A percentile compares a stretch with the other conserved stretches of the same genome.
phyloP scores from a whole-genome alignment of 1,284 basidiomycete genomes.

The Leccinum griseonigrum region DNA sequence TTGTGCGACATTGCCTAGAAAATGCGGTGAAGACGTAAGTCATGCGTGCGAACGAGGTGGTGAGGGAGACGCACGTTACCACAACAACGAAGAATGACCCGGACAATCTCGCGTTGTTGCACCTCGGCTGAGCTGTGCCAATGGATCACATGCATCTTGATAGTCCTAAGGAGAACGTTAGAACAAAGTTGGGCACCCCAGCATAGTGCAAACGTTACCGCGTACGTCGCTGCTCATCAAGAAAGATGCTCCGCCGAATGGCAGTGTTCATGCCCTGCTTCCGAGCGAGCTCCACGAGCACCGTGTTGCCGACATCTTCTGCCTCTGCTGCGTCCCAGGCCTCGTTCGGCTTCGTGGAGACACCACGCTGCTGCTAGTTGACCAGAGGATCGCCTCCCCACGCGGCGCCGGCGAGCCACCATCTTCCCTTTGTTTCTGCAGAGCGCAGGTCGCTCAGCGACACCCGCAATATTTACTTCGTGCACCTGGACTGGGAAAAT shows the following conservation, averaged over 20 bases:
- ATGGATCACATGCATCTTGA: conserved; percentile 85
- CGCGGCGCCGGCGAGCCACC: conserved; percentile 98
- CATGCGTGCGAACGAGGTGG: conserved; percentile 2
- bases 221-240: conserved; percentile 91
- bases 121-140: conserved; percentile 82
- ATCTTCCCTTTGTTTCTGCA: conserved; percentile 88
- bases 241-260: conserved; percentile 85
- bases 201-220: conserved; percentile 4
- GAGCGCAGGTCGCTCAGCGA: conserved; percentile 83
- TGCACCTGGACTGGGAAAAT: conserved; percentile 63
- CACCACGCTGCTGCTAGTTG: conserved; percentile 49
- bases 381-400: conserved; percentile 92
- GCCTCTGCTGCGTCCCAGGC: conserved; percentile 9
- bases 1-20: conserved; percentile 88
- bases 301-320: conserved; percentile 41
- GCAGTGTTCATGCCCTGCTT: conserved; percentile 99
- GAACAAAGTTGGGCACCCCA: background rate
- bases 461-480: conserved; percentile 74
- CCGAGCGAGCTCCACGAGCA: conserved; percentile 76
- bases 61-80: conserved; percentile 61
- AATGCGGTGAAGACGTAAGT: background rate
- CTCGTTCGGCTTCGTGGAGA: conserved; percentile 23
- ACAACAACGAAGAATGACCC: conserved; percentile 91
- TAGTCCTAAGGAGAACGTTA: conserved; percentile 67
- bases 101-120: conserved; percentile 92